Evolutionary conservation across 495 filamentous ascomycete genomes (phyloP), one percentile per base, ranked within the genome.

Genomic region (Astrocystis sublimbata): DNA sequence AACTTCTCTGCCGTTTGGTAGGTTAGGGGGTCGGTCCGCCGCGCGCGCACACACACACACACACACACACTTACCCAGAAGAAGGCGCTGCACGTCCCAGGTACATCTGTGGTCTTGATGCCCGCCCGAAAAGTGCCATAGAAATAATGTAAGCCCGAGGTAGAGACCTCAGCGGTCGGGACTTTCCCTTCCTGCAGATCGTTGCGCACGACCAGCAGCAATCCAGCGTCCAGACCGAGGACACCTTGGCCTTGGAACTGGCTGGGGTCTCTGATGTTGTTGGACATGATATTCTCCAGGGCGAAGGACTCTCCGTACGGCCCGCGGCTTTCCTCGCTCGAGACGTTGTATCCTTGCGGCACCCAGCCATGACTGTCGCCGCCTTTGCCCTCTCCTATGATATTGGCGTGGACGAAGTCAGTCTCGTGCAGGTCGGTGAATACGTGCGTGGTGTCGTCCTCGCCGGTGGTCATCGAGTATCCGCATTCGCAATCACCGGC

Each of bases 71-170:
- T 64, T 47, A 91, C 86, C 86, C 88, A 92, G 70, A 92, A 92
- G 70, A 92, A 92, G 15, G 89, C 88, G 21, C 80, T 85, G 72
- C 89, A 92, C 8, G 89, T 92, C 13, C 89, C 89, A 26, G 75
- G 66, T 5, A 81, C 65, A 57, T 66, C 67, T 2, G 86, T 82
- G 40, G 86, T 65, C 75, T 85, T 89, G 72, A 92, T 85, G 33
- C 81, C 81, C 3, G 86, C 83, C 12, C 89, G 76, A 64, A 88
- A 91, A 50, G 80, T 86, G 2, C 90, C 89, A 65, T 82, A 88
- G 8, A 80, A 67, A 68, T 89, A 74, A 68, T 92, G 86, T n/a
- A 70, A 58, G 31, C 86, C 73, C 4, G 69, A 64, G 26, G 84
- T 82, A 33, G 82, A 82, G 41, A 89, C 68, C 71, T 92, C 87